Evolutionary conservation across 441 rosid species (phyloP).

Genomic region (Populus hybrid): DNA sequence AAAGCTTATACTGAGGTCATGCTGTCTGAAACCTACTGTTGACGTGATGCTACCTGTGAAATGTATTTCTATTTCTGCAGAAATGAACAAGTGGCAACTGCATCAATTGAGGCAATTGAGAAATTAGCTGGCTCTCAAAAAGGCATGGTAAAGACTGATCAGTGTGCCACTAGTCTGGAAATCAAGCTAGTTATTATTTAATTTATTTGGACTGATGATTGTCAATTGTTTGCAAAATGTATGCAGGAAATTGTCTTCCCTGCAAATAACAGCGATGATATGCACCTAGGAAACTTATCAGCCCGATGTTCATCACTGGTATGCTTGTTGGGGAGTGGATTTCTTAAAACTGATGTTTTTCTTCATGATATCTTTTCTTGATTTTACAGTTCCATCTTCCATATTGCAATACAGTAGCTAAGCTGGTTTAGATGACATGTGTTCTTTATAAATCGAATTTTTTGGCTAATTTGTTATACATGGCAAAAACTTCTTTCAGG

Average conservation of each 20-base stretch:
- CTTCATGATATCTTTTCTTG: neutral
- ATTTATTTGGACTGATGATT: neutral
- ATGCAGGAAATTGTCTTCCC: constrained; percentile 70
- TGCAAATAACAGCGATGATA: constrained; percentile 37
- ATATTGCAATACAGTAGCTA: neutral
- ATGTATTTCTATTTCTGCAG: constrained; percentile 31
- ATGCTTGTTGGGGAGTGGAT: constrained; percentile 17
- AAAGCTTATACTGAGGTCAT: neutral
- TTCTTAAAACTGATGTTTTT: neutral
- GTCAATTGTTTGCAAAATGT: constrained; percentile 14
- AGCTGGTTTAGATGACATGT: neutral
- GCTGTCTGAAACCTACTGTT: neutral
- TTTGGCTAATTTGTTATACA: neutral
- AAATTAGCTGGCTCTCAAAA: constrained; percentile 56
- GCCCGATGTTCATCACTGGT: constrained; percentile 67
- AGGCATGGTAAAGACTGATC: constrained; percentile 53
- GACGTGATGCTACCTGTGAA: constrained; percentile 7
- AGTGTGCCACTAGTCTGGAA: constrained; percentile 9
- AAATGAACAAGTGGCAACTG: constrained; percentile 69
- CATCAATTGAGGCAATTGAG: constrained; percentile 67
- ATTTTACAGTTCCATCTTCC: neutral
- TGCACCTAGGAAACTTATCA: constrained; percentile 70
- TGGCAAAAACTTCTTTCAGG: constrained; percentile 47
- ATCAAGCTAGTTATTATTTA: neutral
- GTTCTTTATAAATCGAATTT: neutral